Evolutionary conservation across 1,139 yeast genomes (phyloP).

Genomic region (Magnusiomyces ingens): DNA sequence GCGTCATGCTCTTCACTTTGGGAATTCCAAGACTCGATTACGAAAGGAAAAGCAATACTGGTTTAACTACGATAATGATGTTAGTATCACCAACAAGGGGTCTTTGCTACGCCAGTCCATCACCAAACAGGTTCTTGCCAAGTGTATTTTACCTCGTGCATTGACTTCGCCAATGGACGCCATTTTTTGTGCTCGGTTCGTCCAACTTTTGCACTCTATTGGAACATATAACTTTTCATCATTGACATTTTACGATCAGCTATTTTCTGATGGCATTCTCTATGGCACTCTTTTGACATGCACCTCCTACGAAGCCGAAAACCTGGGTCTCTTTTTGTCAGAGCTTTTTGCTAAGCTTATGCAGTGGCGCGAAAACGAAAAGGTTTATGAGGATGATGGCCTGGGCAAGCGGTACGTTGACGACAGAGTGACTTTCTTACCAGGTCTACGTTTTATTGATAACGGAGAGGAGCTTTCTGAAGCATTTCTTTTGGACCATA

Average conservation of each 20-base stretch:
- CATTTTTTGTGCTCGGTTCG: conserved; percentile 56
- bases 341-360: conserved; percentile 46
- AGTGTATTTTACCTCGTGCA: conserved; percentile 70
- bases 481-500: conserved; percentile 29
- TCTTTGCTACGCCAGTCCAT: conserved; percentile 26
- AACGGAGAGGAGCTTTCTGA: conserved; percentile 18
- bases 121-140: conserved; percentile 44
- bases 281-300: conserved; percentile 60
- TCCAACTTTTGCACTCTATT: conserved; percentile 44
- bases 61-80: conserved; percentile 23
- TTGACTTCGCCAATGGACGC: conserved; percentile 85
- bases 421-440: conserved; percentile 20
- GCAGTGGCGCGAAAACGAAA: conserved; percentile 37
- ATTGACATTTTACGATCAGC: conserved; percentile 39
- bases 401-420: conserved; percentile 24
- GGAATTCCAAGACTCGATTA: conserved; percentile 29
- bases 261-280: conserved; percentile 47
- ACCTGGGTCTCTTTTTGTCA: conserved; percentile 67
- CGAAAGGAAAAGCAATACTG: conserved; percentile 31
- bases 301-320: conserved; percentile 75
- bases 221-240: conserved; percentile 43
- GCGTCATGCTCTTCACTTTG: conserved; percentile 33
- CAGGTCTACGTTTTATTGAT: conserved; percentile 23
- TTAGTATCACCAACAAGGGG: conserved; percentile 14
- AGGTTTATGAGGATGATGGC: conserved; percentile 28